These are phyloP conservation scores for Epipyxis sp. DNA, from an alignment of 108 stramenopile genomes.

Conservation along the genomic window DNA sequence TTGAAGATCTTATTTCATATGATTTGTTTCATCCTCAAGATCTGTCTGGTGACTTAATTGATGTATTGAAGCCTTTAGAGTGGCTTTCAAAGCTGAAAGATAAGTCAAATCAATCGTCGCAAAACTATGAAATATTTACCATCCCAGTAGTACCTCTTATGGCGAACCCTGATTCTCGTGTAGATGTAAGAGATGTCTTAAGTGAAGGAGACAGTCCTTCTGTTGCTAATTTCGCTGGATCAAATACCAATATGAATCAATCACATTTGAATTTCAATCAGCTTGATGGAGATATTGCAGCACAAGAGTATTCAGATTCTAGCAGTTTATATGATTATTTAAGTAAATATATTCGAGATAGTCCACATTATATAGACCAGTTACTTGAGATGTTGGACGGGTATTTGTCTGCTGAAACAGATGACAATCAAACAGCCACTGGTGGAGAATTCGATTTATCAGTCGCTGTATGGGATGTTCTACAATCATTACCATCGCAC, in stretches of 20 bases:
- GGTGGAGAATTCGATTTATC: not conserved
- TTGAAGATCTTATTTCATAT: not conserved
- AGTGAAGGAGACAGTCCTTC: not conserved
- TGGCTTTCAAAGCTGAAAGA: not conserved
- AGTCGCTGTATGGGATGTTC: constrained; percentile 14
- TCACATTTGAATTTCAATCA: too few species aligned
- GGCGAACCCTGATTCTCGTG: not conserved
- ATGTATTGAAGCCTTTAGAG: not conserved
- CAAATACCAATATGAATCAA: too few species aligned
- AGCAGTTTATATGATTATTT: too few species aligned
- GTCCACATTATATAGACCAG: constrained; percentile 12
- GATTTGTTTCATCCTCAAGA: not conserved
- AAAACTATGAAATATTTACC: too few species aligned
- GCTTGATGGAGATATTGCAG: too few species aligned
- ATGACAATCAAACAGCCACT: not conserved
- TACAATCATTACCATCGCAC: constrained; percentile 21
- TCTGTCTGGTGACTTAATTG: not conserved
- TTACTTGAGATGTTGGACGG: constrained; percentile 29
- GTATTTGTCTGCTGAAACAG: not conserved
- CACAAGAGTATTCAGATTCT: too few species aligned
- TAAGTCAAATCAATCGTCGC: not conserved
- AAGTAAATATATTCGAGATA: not conserved
- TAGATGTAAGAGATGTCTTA: not conserved
- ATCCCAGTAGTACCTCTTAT: not conserved
- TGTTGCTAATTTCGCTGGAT: too few species aligned